These are phyloP conservation scores for Kwoniella sp. DNA, from an alignment of 768 basidiomycete species.

Conservation along the genomic window DNA sequence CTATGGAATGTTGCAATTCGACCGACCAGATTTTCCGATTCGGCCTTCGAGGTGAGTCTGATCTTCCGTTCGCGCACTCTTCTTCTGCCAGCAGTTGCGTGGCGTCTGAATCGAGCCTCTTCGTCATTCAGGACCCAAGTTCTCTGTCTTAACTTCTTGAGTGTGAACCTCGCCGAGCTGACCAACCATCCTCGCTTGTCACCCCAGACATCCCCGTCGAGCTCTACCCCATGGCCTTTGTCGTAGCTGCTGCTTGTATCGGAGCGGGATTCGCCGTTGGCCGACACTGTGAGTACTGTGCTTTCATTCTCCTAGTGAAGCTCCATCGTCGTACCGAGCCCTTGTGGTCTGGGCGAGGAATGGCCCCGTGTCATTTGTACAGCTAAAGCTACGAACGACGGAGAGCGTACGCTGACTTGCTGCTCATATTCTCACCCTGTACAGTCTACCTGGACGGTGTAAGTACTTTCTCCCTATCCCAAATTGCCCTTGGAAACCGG, in stretches of 20 bases:
- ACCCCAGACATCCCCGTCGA: constrained; percentile 52
- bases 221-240: constrained; percentile 55
- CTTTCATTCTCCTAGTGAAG: constrained; percentile 3
- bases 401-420: constrained; percentile 1
- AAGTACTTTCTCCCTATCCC: constrained; percentile 19
- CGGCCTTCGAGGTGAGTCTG: constrained; percentile 45
- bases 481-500: too few relatives aligned
- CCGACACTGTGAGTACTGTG: constrained; percentile 34
- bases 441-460: constrained; percentile 52
- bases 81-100: too few relatives aligned
- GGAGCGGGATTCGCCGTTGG: constrained; percentile 48
- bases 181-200: neutral
- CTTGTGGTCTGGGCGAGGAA: too few relatives aligned
- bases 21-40: constrained; percentile 51
- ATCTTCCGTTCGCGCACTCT: too few relatives aligned
- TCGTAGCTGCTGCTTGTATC: constrained; percentile 49
- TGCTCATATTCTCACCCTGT: neutral
- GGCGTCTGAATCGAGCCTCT: too few relatives aligned
- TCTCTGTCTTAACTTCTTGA: neutral
- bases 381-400: neutral
- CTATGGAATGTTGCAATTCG: neutral
- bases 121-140: too few relatives aligned
- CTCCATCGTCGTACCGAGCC: too few relatives aligned
- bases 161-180: constrained; percentile 2
- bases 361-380: neutral